Evolutionary conservation across 305 asterid genomes (phyloP), one percentile per base, ranked within the genome.

Genomic region (Fraxinus ornus): DNA sequence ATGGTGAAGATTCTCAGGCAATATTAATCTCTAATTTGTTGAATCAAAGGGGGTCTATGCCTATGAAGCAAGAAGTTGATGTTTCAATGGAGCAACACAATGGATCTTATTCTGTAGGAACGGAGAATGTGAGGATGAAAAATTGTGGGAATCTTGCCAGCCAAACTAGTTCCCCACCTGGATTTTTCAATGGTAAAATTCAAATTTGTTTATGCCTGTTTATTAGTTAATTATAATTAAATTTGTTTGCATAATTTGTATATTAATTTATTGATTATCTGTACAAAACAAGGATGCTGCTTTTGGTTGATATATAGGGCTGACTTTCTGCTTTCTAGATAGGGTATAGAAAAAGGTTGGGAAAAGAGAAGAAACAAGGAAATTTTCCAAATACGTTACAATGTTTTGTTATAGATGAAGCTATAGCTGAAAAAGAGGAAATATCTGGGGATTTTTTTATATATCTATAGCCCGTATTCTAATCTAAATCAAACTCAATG

Each of bases 91-190:
- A 85, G 77, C 75, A 47, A 32, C 80, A 10, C 10, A 79, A 55
- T 68, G 94, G 94, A 83, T 89, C 94, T 84, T 90, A 87, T 83
- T 80, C 90, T 5, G 82, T 88, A 75, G 93, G 91, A 13, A 75
- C 88, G 89, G 97, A 91, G 57, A 88, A 86, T 80, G 72, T 75
- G 5, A 83, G 81, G 85, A 79, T 83, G 57, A 84, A 12, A 44
- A 12, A 52, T 8, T 68, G 22, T 76, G 86, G 81, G 37, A 90
- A 82, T 90, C 98, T 95, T 76, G 73, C 86, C 52, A 90, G 95
- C 86, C 99, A 94, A 72, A 95, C 89, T 81, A 94, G 96, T 77
- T 94, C 99, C 57, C 99, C 99, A 37, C 93, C 98, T 88, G 99
- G 97, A 13, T 91, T 94, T 75, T 90, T 92, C 88, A 83, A 89